Percentiles rank a stretch among this genome's conserved stretches.
Conservation (phyloP, 73 alveolate species). For the Durusdinium trenchii region DNA sequence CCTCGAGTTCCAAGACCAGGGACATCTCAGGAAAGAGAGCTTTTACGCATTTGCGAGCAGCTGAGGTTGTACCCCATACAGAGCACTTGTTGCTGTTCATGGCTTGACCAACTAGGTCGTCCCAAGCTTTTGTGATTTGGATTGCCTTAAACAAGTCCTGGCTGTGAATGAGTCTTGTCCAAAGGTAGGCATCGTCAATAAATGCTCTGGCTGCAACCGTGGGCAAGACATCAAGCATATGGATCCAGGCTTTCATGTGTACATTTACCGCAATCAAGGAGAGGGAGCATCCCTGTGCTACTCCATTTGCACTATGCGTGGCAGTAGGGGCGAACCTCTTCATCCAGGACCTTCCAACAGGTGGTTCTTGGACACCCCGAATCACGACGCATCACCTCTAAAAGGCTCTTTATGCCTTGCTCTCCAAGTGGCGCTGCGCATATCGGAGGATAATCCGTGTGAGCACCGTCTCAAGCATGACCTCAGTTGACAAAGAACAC, state of each 20-base stretch:
- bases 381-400: no score
- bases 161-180: background rate
- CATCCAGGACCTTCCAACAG: no score
- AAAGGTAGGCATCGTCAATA: background rate
- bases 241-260: background rate
- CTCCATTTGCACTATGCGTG: no score
- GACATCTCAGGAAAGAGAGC: no score
- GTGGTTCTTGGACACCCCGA: no score
- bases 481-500: no score
- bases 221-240: background rate
- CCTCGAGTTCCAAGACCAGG: no score
- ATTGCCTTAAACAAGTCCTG: background rate
- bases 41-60: background rate
- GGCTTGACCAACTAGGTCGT: background rate
- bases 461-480: slow-evolving; percentile 66
- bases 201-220: background rate
- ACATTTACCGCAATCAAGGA: background rate
- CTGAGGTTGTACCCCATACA: background rate
- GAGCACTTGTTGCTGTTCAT: background rate
- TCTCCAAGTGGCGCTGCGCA: slow-evolving; percentile 61
- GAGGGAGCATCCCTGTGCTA: background rate
- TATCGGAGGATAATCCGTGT: slow-evolving; percentile 71
- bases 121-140: background rate
- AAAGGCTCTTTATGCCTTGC: no score
- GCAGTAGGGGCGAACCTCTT: no score